A percentile compares a stretch with the other conserved stretches of the same genome.
phyloP scores from a whole-genome alignment of 2,329 filamentous ascomycete species.

The Hymenotorrendiella dingleyae region DNA sequence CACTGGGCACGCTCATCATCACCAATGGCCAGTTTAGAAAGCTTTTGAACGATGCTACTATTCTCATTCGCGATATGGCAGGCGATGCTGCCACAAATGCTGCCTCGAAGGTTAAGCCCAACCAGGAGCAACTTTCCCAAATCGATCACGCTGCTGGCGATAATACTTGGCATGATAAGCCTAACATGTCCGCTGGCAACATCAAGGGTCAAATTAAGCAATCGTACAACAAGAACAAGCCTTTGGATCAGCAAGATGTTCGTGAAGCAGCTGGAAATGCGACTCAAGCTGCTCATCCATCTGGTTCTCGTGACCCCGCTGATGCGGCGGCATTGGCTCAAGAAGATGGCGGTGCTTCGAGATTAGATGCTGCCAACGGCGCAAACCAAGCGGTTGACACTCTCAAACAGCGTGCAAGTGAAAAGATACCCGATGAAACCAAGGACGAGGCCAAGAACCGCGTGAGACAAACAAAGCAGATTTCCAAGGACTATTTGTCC shows the following conservation, averaged over 20 bases:
- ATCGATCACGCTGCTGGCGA: conserved; percentile 82
- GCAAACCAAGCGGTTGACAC: conserved; percentile 32
- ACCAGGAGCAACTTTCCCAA: conserved; percentile 67
- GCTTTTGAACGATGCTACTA: conserved; percentile 64
- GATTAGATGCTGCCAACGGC: conserved; percentile 46
- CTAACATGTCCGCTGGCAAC: conserved; percentile 64
- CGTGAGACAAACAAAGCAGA: conserved; percentile 44
- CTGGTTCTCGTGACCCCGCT: conserved; percentile 46
- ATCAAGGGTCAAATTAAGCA: conserved; percentile 63
- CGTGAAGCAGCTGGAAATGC: conserved; percentile 55
- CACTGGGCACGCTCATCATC: conserved; percentile 80
- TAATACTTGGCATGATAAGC: conserved; percentile 89
- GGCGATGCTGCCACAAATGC: conserved; percentile 82
- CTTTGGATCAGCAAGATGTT: conserved; percentile 48
- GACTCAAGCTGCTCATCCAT: conserved; percentile 49
- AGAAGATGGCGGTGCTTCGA: conserved; percentile 40
- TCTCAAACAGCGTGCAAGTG: conserved; percentile 50
- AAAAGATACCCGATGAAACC: conserved; percentile 58
- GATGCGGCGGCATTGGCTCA: conserved; percentile 45
- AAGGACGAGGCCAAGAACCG: conserved; percentile 51
- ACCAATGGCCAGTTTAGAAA: conserved; percentile 74
- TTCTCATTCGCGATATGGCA: conserved; percentile 83
- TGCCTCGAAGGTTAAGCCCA: conserved; percentile 69
- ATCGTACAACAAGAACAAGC: conserved; percentile 48
- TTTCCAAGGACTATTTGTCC: conserved; percentile 67